A percentile compares a stretch with the other conserved stretches of the same genome.
Conservation (phyloP, 2,329 filamentous ascomycete species). For the Podosphaera xanthii region DNA sequence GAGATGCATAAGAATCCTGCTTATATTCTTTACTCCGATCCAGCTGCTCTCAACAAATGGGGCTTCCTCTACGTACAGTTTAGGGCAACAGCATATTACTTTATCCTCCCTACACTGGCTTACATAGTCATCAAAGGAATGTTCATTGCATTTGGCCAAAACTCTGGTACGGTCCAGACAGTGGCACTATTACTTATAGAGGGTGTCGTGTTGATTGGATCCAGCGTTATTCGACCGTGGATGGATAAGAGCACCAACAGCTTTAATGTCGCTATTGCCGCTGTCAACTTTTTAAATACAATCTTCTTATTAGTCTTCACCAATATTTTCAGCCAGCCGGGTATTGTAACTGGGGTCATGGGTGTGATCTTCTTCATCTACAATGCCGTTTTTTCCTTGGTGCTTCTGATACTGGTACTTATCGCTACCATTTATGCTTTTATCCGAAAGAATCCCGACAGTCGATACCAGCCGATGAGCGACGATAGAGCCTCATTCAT, state of each 20-base stretch:
- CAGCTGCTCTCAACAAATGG: slow-evolving; percentile 89
- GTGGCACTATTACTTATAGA: slow-evolving; percentile 69
- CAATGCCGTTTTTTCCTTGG: slow-evolving; percentile 64
- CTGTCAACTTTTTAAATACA: slow-evolving; percentile 73
- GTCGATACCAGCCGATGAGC: slow-evolving; percentile 86
- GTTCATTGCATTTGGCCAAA: slow-evolving; percentile 67
- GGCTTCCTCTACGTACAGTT: slow-evolving; percentile 95
- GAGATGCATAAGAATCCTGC: slow-evolving; percentile 87
- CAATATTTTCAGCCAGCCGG: slow-evolving; percentile 62
- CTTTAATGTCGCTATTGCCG: slow-evolving; percentile 84
- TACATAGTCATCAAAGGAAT: slow-evolving; percentile 76
- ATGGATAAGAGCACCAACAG: slow-evolving; percentile 98
- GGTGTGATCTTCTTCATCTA: slow-evolving; percentile 75
- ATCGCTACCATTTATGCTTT: slow-evolving; percentile 59
- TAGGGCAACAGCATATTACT: slow-evolving; percentile 88
- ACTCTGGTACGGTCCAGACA: slow-evolving; percentile 48
- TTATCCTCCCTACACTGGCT: slow-evolving; percentile 55
- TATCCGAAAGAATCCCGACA: slow-evolving; percentile 82
- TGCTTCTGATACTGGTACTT: slow-evolving; percentile 64
- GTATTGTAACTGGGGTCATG: slow-evolving; percentile 66
- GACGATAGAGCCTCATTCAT: slow-evolving; percentile 94
- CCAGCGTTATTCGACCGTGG: slow-evolving; percentile 70
- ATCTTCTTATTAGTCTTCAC: slow-evolving; percentile 82
- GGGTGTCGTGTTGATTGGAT: slow-evolving; percentile 49
- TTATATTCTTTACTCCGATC: slow-evolving; percentile 91